phyloP scores from a whole-genome alignment of 352 stramenopile species.

The Peronospora tabacina region DNA sequence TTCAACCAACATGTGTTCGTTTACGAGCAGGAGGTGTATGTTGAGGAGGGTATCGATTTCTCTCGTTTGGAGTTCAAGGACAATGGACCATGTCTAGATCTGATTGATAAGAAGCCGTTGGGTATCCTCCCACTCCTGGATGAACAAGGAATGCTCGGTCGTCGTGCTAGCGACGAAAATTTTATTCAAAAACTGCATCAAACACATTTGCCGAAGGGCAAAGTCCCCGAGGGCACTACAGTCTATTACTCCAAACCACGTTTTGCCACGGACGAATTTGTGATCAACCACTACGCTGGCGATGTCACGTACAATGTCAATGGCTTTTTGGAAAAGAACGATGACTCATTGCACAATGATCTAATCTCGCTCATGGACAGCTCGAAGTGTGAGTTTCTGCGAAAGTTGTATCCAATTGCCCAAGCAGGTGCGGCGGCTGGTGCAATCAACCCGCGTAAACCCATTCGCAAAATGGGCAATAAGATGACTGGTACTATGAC shows the following conservation, averaged over 20 bases:
- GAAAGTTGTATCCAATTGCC: slow-evolving; percentile 63
- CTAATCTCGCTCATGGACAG: slow-evolving; percentile 84
- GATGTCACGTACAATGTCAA: slow-evolving; percentile 94
- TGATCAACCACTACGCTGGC: slow-evolving; percentile 94
- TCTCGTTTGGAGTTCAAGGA: slow-evolving; percentile 89
- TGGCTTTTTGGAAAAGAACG: slow-evolving; percentile 97
- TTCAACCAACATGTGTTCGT: slow-evolving; percentile 97
- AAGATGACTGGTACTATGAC: slow-evolving; percentile 89
- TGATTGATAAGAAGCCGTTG: slow-evolving; percentile 89
- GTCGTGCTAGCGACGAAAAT: slow-evolving; percentile 84
- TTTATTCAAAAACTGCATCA: slow-evolving; percentile 90
- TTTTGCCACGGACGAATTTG: slow-evolving; percentile 91
- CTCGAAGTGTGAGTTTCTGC: slow-evolving; percentile 72
- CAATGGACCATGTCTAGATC: slow-evolving; percentile 88
- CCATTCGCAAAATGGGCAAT: slow-evolving; percentile 67
- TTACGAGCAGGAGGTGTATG: slow-evolving; percentile 96
- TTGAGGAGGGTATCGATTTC: slow-evolving; percentile 93
- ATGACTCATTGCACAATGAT: slow-evolving; percentile 92
- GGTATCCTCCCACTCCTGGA: slow-evolving; percentile 93
- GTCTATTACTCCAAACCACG: slow-evolving; percentile 84
- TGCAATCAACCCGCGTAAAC: slow-evolving; percentile 47
- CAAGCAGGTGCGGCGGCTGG: slow-evolving; percentile 26
- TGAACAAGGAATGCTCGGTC: slow-evolving; percentile 92
- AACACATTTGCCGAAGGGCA: slow-evolving; percentile 77
- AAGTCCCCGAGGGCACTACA: slow-evolving; percentile 59